Percentiles rank a stretch among this genome's conserved stretches.
phyloP scores from a whole-genome alignment of 2,329 filamentous ascomycete species.

The Zymoseptoria brevis region DNA sequence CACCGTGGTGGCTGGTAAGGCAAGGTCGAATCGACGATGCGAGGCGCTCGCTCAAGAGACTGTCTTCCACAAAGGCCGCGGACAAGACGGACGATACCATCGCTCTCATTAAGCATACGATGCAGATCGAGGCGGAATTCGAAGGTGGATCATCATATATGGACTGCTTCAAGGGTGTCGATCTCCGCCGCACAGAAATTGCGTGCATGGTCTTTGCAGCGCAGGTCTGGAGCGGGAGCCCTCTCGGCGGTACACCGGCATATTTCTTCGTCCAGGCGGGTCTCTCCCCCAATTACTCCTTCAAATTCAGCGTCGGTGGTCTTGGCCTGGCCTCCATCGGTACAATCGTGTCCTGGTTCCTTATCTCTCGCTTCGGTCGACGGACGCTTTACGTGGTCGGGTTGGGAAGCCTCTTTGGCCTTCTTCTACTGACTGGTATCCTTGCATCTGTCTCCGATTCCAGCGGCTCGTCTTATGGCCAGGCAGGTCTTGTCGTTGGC shows the following conservation, averaged over 20 bases:
- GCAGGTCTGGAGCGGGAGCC: constrained; percentile 31
- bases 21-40: constrained; percentile 27
- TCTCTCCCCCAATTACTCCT: constrained; percentile 22
- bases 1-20: constrained; percentile 29
- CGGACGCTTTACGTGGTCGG: constrained; percentile 30
- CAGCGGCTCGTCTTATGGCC: constrained; percentile 24
- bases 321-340: constrained; percentile 26
- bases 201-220: constrained; percentile 31
- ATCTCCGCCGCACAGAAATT: constrained; percentile 35
- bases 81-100: constrained; percentile 24
- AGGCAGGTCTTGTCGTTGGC: constrained; percentile 27
- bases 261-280: constrained; percentile 34
- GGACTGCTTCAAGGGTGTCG: constrained; percentile 34
- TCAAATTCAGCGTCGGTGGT: constrained; percentile 12
- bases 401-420: constrained; percentile 19
- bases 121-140: constrained; percentile 28
- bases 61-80: constrained; percentile 18
- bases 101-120: constrained; percentile 30
- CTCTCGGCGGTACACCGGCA: constrained; percentile 26
- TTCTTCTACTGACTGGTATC: constrained; percentile 24
- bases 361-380: constrained; percentile 29
- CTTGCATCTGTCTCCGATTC: constrained; percentile 12
- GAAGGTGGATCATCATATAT: constrained; percentile 26
- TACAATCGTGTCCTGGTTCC: constrained; percentile 26
- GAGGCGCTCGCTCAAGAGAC: constrained; percentile 19